Conservation (phyloP, 495 filamentous ascomycete species). For the Monascus purpureus region DNA sequence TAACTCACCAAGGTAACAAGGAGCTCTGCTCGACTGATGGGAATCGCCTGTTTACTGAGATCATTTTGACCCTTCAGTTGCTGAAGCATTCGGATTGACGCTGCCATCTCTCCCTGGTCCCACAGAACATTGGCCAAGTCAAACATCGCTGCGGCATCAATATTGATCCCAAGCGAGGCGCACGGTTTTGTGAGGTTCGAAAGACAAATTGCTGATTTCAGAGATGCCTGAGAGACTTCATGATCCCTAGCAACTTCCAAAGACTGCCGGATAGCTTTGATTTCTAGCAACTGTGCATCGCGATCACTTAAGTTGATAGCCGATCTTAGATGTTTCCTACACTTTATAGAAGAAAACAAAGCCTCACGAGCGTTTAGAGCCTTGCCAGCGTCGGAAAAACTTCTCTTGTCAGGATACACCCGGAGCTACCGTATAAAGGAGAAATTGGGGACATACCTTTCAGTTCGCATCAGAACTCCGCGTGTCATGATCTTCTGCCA, state of each 20-base stretch:
- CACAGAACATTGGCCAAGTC: slow-evolving; percentile 84
- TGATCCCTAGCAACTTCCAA: slow-evolving; percentile 64
- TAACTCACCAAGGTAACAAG: slow-evolving; percentile 65
- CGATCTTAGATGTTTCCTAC: slow-evolving; percentile 45
- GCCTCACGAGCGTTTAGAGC: slow-evolving; percentile 73
- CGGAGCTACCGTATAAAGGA: too few relatives aligned
- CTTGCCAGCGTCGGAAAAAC: slow-evolving; percentile 67
- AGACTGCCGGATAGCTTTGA: slow-evolving; percentile 56
- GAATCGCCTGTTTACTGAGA: slow-evolving; percentile 55
- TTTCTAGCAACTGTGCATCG: slow-evolving; percentile 57
- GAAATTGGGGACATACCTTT: slow-evolving; percentile 38
- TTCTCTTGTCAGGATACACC: too few relatives aligned
- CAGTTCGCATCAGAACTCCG: slow-evolving; percentile 63
- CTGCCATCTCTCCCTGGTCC: slow-evolving; percentile 85
- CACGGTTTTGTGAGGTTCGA: slow-evolving; percentile 56
- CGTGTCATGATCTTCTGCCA: slow-evolving; percentile 50
- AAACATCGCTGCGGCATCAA: slow-evolving; percentile 57
- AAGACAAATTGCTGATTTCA: slow-evolving; percentile 70
- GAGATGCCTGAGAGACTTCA: slow-evolving; percentile 68
- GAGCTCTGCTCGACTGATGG: slow-evolving; percentile 62
- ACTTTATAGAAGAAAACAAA: slow-evolving; percentile 65
- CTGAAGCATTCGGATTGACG: slow-evolving; percentile 80
- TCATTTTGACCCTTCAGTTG: slow-evolving; percentile 48
- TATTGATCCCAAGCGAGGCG: slow-evolving; percentile 51
- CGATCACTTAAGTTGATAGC: slow-evolving; percentile 39